Percentiles rank a stretch among this genome's conserved stretches.
Evolutionary conservation across 331 rosid genomes (phyloP).

Genomic region (Erythrophleum ivorense): DNA sequence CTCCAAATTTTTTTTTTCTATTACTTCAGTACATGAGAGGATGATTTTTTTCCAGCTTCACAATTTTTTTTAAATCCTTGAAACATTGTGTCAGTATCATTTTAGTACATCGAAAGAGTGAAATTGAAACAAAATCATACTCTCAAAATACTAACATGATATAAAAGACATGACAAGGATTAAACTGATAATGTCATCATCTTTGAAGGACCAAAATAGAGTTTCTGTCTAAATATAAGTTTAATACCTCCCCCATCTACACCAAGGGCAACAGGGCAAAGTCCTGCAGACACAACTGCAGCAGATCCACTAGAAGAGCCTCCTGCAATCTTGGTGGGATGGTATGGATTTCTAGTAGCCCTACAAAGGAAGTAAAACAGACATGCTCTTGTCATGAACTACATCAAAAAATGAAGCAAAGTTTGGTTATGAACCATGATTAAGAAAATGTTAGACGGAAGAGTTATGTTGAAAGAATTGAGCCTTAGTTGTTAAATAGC

Average conservation of each 20-base stretch:
- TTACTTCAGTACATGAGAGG: too few species aligned
- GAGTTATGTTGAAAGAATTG: too few species aligned
- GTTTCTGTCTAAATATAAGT: background rate
- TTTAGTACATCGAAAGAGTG: background rate
- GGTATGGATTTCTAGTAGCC: slow-evolving; percentile 83
- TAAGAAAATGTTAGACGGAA: background rate
- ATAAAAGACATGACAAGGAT: too few species aligned
- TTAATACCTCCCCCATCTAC: slow-evolving; percentile 95
- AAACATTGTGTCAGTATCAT: background rate
- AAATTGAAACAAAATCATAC: background rate
- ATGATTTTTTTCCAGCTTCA: too few species aligned
- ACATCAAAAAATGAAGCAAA: slow-evolving; percentile 19
- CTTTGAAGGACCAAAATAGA: too few species aligned
- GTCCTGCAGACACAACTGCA: slow-evolving; percentile 87
- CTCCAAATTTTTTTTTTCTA: too few species aligned
- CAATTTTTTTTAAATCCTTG: background rate
- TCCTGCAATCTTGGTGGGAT: slow-evolving; percentile 66
- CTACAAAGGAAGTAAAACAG: slow-evolving; percentile 44
- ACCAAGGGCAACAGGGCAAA: slow-evolving; percentile 92
- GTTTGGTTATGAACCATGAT: background rate
- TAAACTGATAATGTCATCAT: background rate
- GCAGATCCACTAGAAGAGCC: slow-evolving; percentile 99
- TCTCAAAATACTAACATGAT: background rate
- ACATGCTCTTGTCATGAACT: slow-evolving; percentile 23
- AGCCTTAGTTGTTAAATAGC: too few species aligned